These are phyloP conservation scores for Candida arabinofermentans DNA, from an alignment of 805 yeast species.

Conservation along the genomic window DNA sequence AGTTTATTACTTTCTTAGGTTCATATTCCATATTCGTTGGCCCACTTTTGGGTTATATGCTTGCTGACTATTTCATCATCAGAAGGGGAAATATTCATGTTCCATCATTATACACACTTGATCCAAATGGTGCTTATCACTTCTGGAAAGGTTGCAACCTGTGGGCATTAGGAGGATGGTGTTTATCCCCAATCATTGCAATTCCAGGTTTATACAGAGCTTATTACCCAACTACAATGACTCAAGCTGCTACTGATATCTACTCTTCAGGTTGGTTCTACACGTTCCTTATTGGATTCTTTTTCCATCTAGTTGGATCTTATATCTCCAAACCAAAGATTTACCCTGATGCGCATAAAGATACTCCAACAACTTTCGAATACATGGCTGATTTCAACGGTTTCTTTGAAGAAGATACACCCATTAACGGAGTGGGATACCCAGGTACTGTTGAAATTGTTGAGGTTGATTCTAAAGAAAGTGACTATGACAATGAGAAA, in stretches of 20 bases:
- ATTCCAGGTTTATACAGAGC: conserved; percentile 29
- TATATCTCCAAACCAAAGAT: conserved; percentile 15
- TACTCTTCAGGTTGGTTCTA: conserved; percentile 24
- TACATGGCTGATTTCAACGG: conserved; percentile 20
- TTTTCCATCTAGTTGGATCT: conserved; percentile 11
- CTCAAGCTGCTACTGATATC: conserved; percentile 18
- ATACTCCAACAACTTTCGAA: conserved; percentile 20
- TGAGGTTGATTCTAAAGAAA: conserved; percentile 5
- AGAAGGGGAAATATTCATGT: conserved; percentile 19
- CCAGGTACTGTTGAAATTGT: conserved; percentile 13
- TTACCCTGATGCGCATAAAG: conserved; percentile 18
- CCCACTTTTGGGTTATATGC: conserved; percentile 18
- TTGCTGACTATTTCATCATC: conserved; percentile 19
- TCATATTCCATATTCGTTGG: conserved; percentile 22
- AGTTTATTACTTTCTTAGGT: conserved; percentile 19
- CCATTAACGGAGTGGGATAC: conserved; percentile 23
- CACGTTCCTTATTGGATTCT: conserved; percentile 16
- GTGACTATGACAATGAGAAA: conserved; percentile 9
- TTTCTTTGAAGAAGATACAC: conserved; percentile 24
- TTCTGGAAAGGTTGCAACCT: conserved; percentile 15
- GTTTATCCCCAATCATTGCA: conserved; percentile 19
- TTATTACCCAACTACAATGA: conserved; percentile 14
- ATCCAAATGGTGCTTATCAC: conserved; percentile 14
- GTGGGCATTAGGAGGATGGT: conserved; percentile 18
- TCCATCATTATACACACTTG: conserved; percentile 17